Evolutionary conservation across 148 eudicot genomes (phyloP), one percentile per base, ranked within the genome.

Genomic region (Chenopodium suecicum): DNA sequence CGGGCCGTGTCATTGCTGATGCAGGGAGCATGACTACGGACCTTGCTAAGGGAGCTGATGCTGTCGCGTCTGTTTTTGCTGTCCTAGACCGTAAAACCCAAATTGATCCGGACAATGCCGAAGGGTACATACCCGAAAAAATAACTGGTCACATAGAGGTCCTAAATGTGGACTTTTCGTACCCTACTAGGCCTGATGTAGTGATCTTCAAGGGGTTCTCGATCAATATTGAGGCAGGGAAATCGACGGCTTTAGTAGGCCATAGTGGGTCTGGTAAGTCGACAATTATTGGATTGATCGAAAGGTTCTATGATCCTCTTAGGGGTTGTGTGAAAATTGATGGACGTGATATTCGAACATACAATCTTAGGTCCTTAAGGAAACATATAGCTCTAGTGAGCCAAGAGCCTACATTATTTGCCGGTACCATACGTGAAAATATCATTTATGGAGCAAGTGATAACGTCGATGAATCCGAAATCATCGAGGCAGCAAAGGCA

Each of bases 211-310:
- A 85, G 75, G 84, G 85, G 89, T 86, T 34, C 37, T 34, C 37
- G 3, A 34, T 34, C 5, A 34, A 34, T 4, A 34, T 34, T 34
- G 37, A 34, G 62, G 91, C 91, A 0, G 98, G 95, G 14, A 92
- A 84, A 78, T 92, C 95, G 63, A 92, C 94, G 0, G 94, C 94
- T 7, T 66, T 93, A n/a, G 98, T 94, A 7, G 98, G 98, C 23
- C 94, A 86, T 75, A 94, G 95, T 67, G 98, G 98, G 66, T 94
- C 98, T 0, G 98, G 98, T 0, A 94, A 94, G 68, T 94, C 98
- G 2, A 90, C 98, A 4, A 89, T 94, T 48, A 86, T 94, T 20
- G 88, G 92, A 3, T 67, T 94, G 13, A 89, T 94, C 7, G 91
- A 94, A 62, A 86, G 98, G 73, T 94, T 94, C 50, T 94, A 94